Evolutionary conservation across 2,329 filamentous ascomycete genomes (phyloP).

Genomic region (Nothophoma quercina): DNA sequence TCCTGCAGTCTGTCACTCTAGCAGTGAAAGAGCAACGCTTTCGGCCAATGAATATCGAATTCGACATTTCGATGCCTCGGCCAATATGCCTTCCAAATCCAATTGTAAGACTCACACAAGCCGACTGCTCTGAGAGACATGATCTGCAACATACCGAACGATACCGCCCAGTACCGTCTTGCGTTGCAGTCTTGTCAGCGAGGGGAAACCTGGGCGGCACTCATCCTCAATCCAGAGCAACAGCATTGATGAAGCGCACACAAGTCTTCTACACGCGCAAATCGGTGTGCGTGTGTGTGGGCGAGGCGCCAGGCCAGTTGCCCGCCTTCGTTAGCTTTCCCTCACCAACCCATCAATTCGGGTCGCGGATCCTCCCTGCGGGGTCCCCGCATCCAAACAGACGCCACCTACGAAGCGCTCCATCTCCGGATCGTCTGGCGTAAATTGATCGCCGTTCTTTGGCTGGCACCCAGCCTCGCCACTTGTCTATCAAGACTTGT

Average conservation of each 20-base stretch:
- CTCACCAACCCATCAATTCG: neutral
- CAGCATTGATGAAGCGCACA: neutral
- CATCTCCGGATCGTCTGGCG: neutral
- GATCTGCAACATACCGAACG: neutral
- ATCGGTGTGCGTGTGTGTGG: neutral
- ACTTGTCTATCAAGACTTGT: neutral
- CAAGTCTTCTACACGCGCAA: neutral
- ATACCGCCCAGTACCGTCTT: neutral
- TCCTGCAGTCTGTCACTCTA: neutral
- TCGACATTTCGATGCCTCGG: constrained; percentile 5
- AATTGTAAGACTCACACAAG: neutral
- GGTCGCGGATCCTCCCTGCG: constrained; percentile 5
- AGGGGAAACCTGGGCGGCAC: neutral
- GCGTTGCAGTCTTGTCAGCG: neutral
- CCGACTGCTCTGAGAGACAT: neutral
- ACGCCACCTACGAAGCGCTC: constrained; percentile 5
- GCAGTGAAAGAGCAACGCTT: neutral
- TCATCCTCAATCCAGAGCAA: neutral
- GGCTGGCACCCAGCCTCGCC: constrained; percentile 1
- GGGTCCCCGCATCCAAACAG: constrained; percentile 11
- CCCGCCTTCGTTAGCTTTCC: neutral
- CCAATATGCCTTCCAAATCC: neutral
- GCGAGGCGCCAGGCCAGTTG: neutral
- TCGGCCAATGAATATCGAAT: constrained; percentile 1
- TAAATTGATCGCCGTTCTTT: constrained; percentile 3